These are phyloP conservation scores for Salix viminalis DNA, from an alignment of 345 rosid species.

Conservation along the genomic window DNA sequence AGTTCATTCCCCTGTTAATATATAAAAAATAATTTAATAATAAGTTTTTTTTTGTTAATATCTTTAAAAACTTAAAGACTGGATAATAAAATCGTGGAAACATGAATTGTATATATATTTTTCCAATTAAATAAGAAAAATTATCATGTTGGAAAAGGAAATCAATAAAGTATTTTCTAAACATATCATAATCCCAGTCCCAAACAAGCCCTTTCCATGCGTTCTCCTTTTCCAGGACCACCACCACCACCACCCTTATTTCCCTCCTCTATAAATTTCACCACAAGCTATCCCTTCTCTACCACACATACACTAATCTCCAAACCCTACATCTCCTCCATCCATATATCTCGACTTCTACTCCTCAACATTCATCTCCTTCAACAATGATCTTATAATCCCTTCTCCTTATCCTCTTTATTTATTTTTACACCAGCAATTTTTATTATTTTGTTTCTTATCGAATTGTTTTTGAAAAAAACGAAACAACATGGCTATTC, in stretches of 20 bases:
- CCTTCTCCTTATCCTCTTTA: neutral
- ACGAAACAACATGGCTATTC: slow-evolving; percentile 41
- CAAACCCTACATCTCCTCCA: neutral
- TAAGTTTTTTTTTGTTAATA: no score
- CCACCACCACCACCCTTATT: neutral
- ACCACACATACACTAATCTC: neutral
- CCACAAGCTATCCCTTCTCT: neutral
- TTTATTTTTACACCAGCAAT: neutral
- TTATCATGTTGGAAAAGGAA: no score
- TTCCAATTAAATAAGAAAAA: no score
- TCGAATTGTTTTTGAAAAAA: no score
- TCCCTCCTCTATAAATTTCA: neutral
- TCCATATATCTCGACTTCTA: neutral
- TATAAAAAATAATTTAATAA: no score
- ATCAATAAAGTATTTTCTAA: no score
- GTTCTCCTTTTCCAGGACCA: neutral
- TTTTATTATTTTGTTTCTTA: neutral
- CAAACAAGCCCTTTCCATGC: neutral
- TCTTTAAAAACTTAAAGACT: no score
- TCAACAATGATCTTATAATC: neutral
- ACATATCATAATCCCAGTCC: neutral
- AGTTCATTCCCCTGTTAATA: no score
- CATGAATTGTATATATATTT: no score
- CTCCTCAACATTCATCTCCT: neutral
- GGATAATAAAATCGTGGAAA: no score